A percentile compares a stretch with the other conserved stretches of the same genome.
Evolutionary conservation across 23 red algal species (phyloP).

Genomic region (Gracilaria domingensis): DNA sequence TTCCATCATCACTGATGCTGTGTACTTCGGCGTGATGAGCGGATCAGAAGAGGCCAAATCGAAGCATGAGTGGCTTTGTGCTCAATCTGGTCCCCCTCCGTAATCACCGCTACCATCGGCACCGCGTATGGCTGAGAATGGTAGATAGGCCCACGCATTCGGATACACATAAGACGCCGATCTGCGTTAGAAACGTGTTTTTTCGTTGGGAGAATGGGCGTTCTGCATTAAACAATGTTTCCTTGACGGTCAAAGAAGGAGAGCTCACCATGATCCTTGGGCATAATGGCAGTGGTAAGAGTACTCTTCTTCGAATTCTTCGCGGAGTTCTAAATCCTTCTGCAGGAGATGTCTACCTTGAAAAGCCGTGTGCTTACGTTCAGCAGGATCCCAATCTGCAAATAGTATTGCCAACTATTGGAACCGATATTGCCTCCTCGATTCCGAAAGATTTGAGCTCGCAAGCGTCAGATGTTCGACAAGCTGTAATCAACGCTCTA

Average conservation of each 20-base stretch:
- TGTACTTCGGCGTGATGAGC: not conserved
- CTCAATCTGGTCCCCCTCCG: not conserved
- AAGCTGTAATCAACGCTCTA: conserved; percentile 29
- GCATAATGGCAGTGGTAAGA: conserved; percentile 77
- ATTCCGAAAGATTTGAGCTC: conserved; percentile 23
- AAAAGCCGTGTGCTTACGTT: conserved; percentile 50
- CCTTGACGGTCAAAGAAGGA: conserved; percentile 40
- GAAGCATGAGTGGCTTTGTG: not conserved
- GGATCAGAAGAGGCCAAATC: not conserved
- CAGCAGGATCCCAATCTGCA: conserved; percentile 50
- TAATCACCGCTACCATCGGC: not conserved
- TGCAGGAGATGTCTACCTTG: conserved; percentile 20
- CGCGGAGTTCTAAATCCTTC: conserved; percentile 41
- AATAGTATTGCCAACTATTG: conserved; percentile 60
- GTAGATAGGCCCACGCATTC: not conserved
- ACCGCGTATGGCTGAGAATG: not conserved
- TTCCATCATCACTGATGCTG: not conserved
- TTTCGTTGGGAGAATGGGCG: conserved; percentile 61
- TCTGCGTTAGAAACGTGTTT: conserved; percentile 53
- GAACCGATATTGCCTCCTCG: conserved; percentile 53
- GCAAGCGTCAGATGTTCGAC: not conserved
- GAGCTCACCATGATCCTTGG: conserved; percentile 76
- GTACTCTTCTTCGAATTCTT: conserved; percentile 66
- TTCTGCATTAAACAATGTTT: conserved; percentile 49
- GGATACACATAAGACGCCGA: not conserved